These are phyloP conservation scores for Jackrogersella minutella DNA, from an alignment of 495 filamentous ascomycete genomes.

Conservation along the genomic window DNA sequence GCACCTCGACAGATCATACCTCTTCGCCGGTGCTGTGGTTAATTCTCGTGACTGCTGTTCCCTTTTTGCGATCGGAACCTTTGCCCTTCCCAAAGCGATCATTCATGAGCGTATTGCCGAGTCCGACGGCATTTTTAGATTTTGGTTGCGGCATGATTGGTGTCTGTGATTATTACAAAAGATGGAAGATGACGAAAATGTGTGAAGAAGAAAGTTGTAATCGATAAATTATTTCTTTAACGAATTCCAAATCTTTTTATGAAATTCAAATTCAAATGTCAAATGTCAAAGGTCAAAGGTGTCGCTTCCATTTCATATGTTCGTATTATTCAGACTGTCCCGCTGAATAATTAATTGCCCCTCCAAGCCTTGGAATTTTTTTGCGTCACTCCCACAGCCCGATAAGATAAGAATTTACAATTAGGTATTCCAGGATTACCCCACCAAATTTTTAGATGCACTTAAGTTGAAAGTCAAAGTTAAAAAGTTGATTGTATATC, in stretches of 20 bases:
- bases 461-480: too few relatives aligned
- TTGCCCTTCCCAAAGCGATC: slow-evolving; percentile 92
- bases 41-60: slow-evolving; percentile 67
- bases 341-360: slow-evolving; percentile 53
- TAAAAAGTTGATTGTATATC: too few relatives aligned
- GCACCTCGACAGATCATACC: slow-evolving; percentile 24
- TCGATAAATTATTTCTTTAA: neutral
- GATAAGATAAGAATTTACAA: slow-evolving; percentile 36
- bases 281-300: too few relatives aligned
- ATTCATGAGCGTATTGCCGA: slow-evolving; percentile 86
- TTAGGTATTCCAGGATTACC: too few relatives aligned
- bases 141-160: slow-evolving; percentile 87
- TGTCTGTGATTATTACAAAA: neutral
- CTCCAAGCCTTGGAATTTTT: slow-evolving; percentile 37
- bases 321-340: slow-evolving; percentile 16
- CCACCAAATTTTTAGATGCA: slow-evolving; percentile 55
- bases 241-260: neutral
- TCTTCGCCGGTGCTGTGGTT: slow-evolving; percentile 67
- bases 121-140: slow-evolving; percentile 91
- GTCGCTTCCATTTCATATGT: slow-evolving; percentile 16
- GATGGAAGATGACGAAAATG: neutral
- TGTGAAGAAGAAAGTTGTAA: neutral
- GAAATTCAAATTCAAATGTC: neutral
- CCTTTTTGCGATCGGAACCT: slow-evolving; percentile 68
- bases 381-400: slow-evolving; percentile 35